phyloP scores from a whole-genome alignment of 495 filamentous ascomycete species.

The Hypoxylon rickii region DNA sequence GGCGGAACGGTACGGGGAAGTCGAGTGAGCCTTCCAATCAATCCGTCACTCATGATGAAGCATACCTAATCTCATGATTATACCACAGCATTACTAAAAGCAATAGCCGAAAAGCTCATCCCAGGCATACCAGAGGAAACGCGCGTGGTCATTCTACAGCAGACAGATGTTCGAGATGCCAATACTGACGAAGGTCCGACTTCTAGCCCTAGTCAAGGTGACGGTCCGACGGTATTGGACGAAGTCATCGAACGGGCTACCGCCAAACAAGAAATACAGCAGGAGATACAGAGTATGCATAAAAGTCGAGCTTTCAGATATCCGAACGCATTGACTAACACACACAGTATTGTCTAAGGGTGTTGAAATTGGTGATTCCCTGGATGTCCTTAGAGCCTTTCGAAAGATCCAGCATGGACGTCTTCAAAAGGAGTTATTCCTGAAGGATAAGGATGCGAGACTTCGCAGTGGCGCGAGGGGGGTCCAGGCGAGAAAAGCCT shows the following conservation, averaged over 20 bases:
- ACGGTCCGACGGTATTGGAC: constrained; percentile 59
- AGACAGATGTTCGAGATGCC: constrained; percentile 56
- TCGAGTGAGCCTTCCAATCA: constrained; percentile 59
- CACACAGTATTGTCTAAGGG: constrained; percentile 47
- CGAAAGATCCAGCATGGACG: constrained; percentile 63
- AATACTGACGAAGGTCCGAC: constrained; percentile 28
- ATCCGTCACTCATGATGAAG: neutral
- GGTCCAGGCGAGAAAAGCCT: constrained; percentile 69
- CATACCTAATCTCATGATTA: constrained; percentile 1
- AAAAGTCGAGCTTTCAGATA: too few species aligned
- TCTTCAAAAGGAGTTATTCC: constrained; percentile 63
- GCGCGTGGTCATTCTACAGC: constrained; percentile 71
- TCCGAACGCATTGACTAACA: too few species aligned
- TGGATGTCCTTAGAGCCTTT: constrained; percentile 61
- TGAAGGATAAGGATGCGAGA: constrained; percentile 72
- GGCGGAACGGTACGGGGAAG: constrained; percentile 80
- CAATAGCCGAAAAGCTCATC: constrained; percentile 77
- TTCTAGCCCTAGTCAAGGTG: neutral
- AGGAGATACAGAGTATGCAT: constrained; percentile 61
- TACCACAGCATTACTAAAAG: constrained; percentile 65
- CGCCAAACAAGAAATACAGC: constrained; percentile 59
- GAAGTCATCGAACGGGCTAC: constrained; percentile 70
- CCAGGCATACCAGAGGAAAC: constrained; percentile 74
- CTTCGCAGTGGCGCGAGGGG: constrained; percentile 74
- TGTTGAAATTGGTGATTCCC: constrained; percentile 50